Percentiles rank a stretch among this genome's conserved stretches.
Conservation (phyloP, 176 grass and related monocot species). For the Musa itinerans region DNA sequence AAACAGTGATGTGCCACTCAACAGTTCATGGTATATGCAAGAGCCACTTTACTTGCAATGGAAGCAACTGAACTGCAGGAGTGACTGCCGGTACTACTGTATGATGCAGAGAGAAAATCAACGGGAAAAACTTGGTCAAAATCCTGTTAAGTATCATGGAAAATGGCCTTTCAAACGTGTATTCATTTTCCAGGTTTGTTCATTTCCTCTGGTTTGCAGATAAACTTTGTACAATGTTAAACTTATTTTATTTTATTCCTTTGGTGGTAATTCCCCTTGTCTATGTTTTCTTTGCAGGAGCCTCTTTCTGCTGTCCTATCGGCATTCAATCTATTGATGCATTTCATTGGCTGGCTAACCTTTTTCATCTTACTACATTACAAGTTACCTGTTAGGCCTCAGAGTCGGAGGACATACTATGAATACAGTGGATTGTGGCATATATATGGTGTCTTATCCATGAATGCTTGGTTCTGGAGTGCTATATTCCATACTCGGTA, state of each 20-base stretch:
- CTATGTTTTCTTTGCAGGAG: conserved; percentile 34
- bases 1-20: conserved; percentile 28
- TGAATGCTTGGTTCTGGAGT: conserved; percentile 98
- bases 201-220: not conserved
- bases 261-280: not conserved
- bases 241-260: not conserved
- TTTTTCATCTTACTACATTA: conserved; percentile 57
- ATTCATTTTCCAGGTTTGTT: conserved; percentile 67
- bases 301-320: conserved; percentile 67
- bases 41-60: conserved; percentile 61
- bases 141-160: conserved; percentile 82
- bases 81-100: conserved; percentile 72
- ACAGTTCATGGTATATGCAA: conserved; percentile 52
- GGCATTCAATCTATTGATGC: conserved; percentile 57
- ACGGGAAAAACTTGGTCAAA: conserved; percentile 46
- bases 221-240: no score
- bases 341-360: conserved; percentile 69
- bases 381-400: conserved; percentile 63
- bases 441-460: conserved; percentile 85
- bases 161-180: conserved; percentile 73
- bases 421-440: conserved; percentile 89
- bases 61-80: conserved; percentile 68
- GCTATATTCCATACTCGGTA: conserved; percentile 87
- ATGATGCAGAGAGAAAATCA: conserved; percentile 79
- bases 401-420: conserved; percentile 60